phyloP scores from a whole-genome alignment of 768 basidiomycete species.

The Boletellus emodensis region DNA sequence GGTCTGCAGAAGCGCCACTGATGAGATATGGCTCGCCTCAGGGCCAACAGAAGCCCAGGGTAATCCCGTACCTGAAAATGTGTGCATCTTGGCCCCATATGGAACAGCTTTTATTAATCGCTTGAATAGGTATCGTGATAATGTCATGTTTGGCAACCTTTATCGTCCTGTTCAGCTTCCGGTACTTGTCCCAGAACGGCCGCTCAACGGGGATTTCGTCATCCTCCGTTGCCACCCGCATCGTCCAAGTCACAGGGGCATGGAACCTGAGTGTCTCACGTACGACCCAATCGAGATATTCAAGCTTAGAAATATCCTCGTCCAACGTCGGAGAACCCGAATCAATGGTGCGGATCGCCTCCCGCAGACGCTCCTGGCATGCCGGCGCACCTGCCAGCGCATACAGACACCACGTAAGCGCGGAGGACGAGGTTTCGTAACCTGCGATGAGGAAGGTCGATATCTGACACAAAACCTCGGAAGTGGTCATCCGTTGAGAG shows the following conservation, averaged over 20 bases:
- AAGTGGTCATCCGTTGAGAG: conserved; percentile 47
- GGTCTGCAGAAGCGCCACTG: conserved; percentile 36
- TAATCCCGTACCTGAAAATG: conserved; percentile 46
- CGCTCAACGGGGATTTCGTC: conserved; percentile 50
- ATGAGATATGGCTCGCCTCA: conserved; percentile 19
- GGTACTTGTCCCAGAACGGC: conserved; percentile 33
- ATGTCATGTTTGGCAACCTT: conserved; percentile 47
- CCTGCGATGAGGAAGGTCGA: conserved; percentile 63
- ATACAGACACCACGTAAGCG: conserved; percentile 62
- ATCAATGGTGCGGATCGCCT: conserved; percentile 36
- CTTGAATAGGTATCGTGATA: conserved; percentile 56
- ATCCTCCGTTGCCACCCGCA: conserved; percentile 46
- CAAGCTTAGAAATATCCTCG: conserved; percentile 37
- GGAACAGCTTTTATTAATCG: conserved; percentile 50
- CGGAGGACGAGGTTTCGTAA: conserved; percentile 58
- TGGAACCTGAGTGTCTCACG: conserved; percentile 55
- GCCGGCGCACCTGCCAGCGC: conserved; percentile 45
- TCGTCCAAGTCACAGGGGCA: conserved; percentile 55
- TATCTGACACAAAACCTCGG: conserved; percentile 61
- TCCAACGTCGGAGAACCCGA: conserved; percentile 15
- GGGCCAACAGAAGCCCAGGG: conserved; percentile 19
- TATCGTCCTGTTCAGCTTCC: conserved; percentile 31
- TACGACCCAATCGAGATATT: conserved; percentile 60
- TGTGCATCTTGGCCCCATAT: conserved; percentile 69
- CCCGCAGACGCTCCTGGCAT: conserved; percentile 46